A percentile compares a stretch with the other conserved stretches of the same genome.
Conservation (phyloP, 768 basidiomycete species). For the Boletus bicolor region DNA sequence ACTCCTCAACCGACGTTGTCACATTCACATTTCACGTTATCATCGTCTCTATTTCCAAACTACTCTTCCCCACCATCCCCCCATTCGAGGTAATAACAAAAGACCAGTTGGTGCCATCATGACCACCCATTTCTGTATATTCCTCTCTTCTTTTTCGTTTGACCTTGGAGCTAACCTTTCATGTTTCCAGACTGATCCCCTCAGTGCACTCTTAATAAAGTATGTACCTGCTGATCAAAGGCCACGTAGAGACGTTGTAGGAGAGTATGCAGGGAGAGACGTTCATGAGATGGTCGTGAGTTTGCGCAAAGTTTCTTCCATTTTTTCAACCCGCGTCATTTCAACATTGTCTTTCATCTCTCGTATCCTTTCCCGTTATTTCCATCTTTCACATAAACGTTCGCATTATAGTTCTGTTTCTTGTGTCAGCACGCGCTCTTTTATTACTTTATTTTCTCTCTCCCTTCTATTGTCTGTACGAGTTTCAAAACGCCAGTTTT, state of each 20-base stretch:
- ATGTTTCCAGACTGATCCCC: conserved; percentile 66
- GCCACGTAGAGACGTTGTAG: conserved; percentile 67
- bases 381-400: conserved; percentile 9
- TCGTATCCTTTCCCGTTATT: conserved; percentile 4
- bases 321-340: conserved; percentile 8
- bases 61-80: not conserved
- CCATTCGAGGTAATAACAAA: conserved; percentile 2
- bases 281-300: conserved; percentile 80
- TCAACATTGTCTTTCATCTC: conserved; percentile 8
- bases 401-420: conserved; percentile 21
- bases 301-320: conserved; percentile 21
- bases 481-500: conserved; percentile 7
- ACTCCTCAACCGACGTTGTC: not conserved
- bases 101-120: conserved; percentile 3
- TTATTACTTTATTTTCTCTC: conserved; percentile 17
- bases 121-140: conserved; percentile 8
- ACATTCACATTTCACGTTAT: not conserved
- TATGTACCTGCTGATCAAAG: conserved; percentile 77
- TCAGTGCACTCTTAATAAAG: conserved; percentile 78
- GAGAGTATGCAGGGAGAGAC: conserved; percentile 70
- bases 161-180: conserved; percentile 1
- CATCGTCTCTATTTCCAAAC: conserved; percentile 6
- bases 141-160: not conserved
- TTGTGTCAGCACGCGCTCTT: conserved; percentile 18
- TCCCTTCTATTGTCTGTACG: conserved; percentile 24